phyloP scores from a whole-genome alignment of 1,284 basidiomycete species.

The Moesziomyces sp. region DNA sequence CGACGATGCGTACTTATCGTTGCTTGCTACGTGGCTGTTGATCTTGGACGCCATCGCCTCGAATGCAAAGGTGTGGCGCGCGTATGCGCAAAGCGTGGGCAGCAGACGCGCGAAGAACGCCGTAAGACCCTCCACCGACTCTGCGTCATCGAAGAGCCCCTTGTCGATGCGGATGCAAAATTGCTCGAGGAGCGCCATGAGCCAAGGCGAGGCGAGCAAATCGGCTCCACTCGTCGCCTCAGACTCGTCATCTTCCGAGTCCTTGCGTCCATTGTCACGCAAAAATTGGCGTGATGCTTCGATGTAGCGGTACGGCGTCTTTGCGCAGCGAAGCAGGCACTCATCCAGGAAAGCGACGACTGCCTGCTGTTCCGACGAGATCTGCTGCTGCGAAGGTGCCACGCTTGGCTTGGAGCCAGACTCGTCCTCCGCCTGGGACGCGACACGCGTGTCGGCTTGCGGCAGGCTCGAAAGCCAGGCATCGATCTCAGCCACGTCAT shows the following conservation, averaged over 20 bases:
- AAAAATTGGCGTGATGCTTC: constrained; percentile 73
- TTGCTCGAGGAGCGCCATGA: constrained; percentile 52
- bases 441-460: constrained; percentile 69
- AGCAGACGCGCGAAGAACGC: constrained; percentile 48
- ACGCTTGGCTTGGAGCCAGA: neutral
- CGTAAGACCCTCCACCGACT: constrained; percentile 16
- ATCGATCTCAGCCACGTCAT: constrained; percentile 78
- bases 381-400: neutral
- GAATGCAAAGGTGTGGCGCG: constrained; percentile 16
- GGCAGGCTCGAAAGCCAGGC: constrained; percentile 77
- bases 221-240: constrained; percentile 1
- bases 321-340: constrained; percentile 83
- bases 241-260: neutral
- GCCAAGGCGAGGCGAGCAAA: constrained; percentile 42
- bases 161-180: constrained; percentile 51
- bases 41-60: constrained; percentile 20
- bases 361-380: constrained; percentile 71
- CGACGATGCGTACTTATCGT: constrained; percentile 4
- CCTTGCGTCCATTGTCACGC: constrained; percentile 19
- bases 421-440: constrained; percentile 3
- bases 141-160: constrained; percentile 25
- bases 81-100: constrained; percentile 31
- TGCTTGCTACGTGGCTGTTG: neutral
- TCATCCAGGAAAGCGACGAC: constrained; percentile 84
- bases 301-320: constrained; percentile 86